A percentile compares a stretch with the other conserved stretches of the same genome.
phyloP scores from a whole-genome alignment of 2,329 filamentous ascomycete genomes.

The Stachybotrys echinatus region DNA sequence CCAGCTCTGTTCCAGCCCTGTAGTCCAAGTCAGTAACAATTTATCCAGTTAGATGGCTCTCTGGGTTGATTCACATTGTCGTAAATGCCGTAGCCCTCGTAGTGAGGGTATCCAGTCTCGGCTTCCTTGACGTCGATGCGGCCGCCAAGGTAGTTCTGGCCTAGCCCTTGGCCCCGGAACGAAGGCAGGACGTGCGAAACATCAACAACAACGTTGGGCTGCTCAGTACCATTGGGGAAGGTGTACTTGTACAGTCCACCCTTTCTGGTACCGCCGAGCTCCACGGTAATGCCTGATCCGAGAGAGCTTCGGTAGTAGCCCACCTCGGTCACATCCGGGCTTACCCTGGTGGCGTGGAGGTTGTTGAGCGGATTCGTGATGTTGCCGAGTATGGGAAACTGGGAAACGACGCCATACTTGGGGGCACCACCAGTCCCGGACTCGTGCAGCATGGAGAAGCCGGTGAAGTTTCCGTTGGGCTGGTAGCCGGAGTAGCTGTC shows the following conservation, averaged over 20 bases:
- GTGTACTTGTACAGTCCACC: slow-evolving; percentile 57
- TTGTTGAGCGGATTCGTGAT: slow-evolving; percentile 51
- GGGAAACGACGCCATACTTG: slow-evolving; percentile 62
- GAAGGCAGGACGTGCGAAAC: slow-evolving; percentile 62
- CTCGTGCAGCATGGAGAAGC: slow-evolving; percentile 61
- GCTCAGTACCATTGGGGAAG: slow-evolving; percentile 38
- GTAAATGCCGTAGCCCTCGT: slow-evolving; percentile 57
- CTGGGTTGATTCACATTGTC: slow-evolving; percentile 30
- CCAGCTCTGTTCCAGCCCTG: too few relatives aligned
- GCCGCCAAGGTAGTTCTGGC: too few relatives aligned
- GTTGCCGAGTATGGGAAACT: too few relatives aligned
- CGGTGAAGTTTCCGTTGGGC: slow-evolving; percentile 46
- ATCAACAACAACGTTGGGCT: slow-evolving; percentile 52
- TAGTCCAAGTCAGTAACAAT: not conserved
- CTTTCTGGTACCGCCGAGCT: slow-evolving; percentile 51
- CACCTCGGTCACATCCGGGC: slow-evolving; percentile 46
- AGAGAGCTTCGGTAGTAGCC: slow-evolving; percentile 57
- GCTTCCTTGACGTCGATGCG: slow-evolving; percentile 46
- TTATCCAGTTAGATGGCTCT: not conserved
- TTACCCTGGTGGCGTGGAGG: slow-evolving; percentile 48
- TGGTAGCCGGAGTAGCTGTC: slow-evolving; percentile 51
- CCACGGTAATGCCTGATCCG: slow-evolving; percentile 48
- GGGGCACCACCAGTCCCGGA: slow-evolving; percentile 64
- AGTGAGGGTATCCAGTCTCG: slow-evolving; percentile 34
- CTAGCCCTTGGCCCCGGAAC: slow-evolving; percentile 54